Percentiles rank a stretch among this genome's conserved stretches.
phyloP scores from a whole-genome alignment of 257 asterid species.

The Solanum appendiculatum region DNA sequence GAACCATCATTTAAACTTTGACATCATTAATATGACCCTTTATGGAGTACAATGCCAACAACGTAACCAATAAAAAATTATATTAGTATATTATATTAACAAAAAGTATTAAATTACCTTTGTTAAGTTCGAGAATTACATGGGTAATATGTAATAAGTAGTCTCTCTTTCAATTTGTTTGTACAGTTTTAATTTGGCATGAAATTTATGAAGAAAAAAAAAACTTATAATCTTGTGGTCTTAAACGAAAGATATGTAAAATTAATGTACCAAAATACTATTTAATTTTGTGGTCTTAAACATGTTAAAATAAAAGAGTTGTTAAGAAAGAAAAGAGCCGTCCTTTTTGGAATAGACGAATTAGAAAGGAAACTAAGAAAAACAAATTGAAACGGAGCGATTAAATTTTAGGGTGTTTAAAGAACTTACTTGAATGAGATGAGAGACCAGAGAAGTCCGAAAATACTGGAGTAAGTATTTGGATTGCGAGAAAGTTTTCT shows the following conservation, averaged over 20 bases:
- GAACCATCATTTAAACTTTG: neutral
- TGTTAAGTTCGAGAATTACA: neutral
- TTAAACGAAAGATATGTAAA: no score
- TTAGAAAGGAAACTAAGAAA: no score
- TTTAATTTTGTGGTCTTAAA: neutral
- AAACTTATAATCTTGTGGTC: no score
- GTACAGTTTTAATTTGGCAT: neutral
- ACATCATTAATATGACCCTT: neutral
- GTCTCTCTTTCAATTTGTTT: no score
- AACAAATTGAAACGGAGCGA: no score
- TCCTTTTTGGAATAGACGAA: no score
- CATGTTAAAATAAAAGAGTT: no score
- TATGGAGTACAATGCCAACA: neutral
- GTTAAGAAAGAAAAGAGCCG: no score
- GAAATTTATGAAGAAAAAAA: no score
- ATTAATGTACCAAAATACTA: neutral
- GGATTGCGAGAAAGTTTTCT: conserved; percentile 74
- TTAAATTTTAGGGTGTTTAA: neutral
- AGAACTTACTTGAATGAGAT: conserved; percentile 51
- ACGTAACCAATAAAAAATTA: neutral
- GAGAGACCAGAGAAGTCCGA: conserved; percentile 62
- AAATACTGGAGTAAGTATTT: conserved; percentile 57
- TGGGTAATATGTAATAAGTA: neutral
- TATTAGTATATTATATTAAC: neutral
- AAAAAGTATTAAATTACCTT: neutral